These are phyloP conservation scores for Colletotrichum neosansevieriae DNA, from an alignment of 2,329 filamentous ascomycete species.

Conservation along the genomic window DNA sequence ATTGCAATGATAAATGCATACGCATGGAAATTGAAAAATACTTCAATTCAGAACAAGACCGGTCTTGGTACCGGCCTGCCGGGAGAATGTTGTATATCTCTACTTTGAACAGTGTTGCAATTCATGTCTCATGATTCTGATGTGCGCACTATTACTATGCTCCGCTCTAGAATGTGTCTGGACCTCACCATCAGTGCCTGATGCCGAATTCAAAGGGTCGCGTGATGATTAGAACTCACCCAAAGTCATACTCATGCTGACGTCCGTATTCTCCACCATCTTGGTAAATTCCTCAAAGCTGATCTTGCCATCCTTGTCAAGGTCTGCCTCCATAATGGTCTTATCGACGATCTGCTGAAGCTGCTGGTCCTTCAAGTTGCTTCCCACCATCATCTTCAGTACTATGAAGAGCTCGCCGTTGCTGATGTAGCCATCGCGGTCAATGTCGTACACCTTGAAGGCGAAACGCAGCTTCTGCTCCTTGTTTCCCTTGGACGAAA, in stretches of 20 bases:
- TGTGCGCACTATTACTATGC: conserved; percentile 16
- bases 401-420: conserved; percentile 99
- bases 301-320: conserved; percentile 96
- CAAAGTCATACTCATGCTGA: conserved; percentile 81
- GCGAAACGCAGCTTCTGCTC: conserved; percentile 98
- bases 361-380: conserved; percentile 98
- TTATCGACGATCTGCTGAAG: conserved; percentile 99
- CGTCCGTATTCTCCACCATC: conserved; percentile 96
- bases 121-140: conserved; percentile 40
- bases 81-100: conserved; percentile 27
- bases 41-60: conserved; percentile 24
- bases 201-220: neutral
- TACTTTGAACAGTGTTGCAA: conserved; percentile 36
- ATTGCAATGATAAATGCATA: no score
- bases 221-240: conserved; percentile 58
- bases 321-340: conserved; percentile 99
- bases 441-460: conserved; percentile 99
- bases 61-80: conserved; percentile 2
- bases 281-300: conserved; percentile 99
- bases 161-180: conserved; percentile 37
- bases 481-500: conserved; percentile 98
- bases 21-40: conserved; percentile 15
- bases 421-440: conserved; percentile 97
- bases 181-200: conserved; percentile 14
- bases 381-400: conserved; percentile 99